Evolutionary conservation across 768 basidiomycete species (phyloP).

Genomic region (Mycena chlorophos): DNA sequence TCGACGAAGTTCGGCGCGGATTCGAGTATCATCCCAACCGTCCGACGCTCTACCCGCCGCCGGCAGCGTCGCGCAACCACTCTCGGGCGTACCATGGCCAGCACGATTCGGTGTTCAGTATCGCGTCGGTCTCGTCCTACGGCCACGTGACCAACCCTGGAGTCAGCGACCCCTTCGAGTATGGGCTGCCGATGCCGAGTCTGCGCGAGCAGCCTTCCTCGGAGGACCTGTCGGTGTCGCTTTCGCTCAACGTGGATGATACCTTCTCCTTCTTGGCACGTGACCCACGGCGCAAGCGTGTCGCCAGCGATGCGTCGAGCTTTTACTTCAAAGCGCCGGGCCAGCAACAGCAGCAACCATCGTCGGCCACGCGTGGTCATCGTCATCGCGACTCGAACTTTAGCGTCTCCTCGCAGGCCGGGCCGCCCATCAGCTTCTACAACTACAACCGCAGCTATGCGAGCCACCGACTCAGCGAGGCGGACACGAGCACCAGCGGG

Average conservation of each 20-base stretch:
- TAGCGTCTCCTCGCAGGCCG: conserved; percentile 48
- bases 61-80: conserved; percentile 34
- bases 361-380: conserved; percentile 46
- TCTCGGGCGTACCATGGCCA: conserved; percentile 40
- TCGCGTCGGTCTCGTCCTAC: conserved; percentile 80
- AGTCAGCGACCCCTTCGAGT: conserved; percentile 72
- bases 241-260: conserved; percentile 65
- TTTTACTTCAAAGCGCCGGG: conserved; percentile 65
- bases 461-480: conserved; percentile 42
- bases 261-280: conserved; percentile 65
- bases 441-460: conserved; percentile 72
- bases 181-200: conserved; percentile 48
- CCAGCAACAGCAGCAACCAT: conserved; percentile 13
- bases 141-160: conserved; percentile 67
- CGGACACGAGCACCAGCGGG: conserved; percentile 58
- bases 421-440: conserved; percentile 71
- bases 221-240: conserved; percentile 56
- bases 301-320: conserved; percentile 76
- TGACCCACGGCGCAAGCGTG: conserved; percentile 47
- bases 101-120: conserved; percentile 66
- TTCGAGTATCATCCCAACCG: conserved; percentile 71
- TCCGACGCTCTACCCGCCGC: conserved; percentile 65
- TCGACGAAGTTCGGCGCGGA: conserved; percentile 75
- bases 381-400: conserved; percentile 63
- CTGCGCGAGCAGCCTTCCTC: conserved; percentile 56